Percentiles rank a stretch among this genome's conserved stretches.
These are phyloP conservation scores for Agaricus blazei DNA, from an alignment of 768 basidiomycete species.

Conservation along the genomic window DNA sequence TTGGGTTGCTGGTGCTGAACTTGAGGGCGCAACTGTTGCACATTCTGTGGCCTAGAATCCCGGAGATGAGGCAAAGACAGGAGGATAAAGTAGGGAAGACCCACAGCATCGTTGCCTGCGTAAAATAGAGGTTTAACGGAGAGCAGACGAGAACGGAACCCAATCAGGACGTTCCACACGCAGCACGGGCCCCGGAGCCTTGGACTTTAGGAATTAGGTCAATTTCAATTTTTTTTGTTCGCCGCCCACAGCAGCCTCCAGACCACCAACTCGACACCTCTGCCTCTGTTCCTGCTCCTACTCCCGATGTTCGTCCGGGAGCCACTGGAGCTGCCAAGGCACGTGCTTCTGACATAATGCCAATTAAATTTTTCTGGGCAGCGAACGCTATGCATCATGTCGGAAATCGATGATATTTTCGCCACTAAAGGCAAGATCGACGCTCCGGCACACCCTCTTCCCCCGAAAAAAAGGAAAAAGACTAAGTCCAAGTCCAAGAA, in stretches of 20 bases:
- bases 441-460: constrained; percentile 20
- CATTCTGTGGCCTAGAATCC: constrained; percentile 31
- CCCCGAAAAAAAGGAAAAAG: constrained; percentile 35
- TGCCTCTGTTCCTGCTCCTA: neutral
- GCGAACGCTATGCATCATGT: constrained; percentile 30
- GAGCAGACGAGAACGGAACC: neutral
- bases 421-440: constrained; percentile 42
- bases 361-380: neutral
- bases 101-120: constrained; percentile 27
- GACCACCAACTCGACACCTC: neutral
- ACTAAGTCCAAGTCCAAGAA: constrained; percentile 41
- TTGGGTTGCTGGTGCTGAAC: constrained; percentile 23
- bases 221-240: neutral
- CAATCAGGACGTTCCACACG: constrained; percentile 11
- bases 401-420: constrained; percentile 87
- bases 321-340: neutral
- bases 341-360: constrained; percentile 11
- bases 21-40: constrained; percentile 25
- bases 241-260: neutral
- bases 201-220: neutral
- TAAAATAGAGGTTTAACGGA: constrained; percentile 9
- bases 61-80: constrained; percentile 11
- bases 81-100: constrained; percentile 13
- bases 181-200: constrained; percentile 2
- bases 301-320: constrained; percentile 1